A percentile compares a stretch with the other conserved stretches of the same genome.
phyloP scores from a whole-genome alignment of 176 grass and related monocot genomes.

The Bothriochloa decipiens region DNA sequence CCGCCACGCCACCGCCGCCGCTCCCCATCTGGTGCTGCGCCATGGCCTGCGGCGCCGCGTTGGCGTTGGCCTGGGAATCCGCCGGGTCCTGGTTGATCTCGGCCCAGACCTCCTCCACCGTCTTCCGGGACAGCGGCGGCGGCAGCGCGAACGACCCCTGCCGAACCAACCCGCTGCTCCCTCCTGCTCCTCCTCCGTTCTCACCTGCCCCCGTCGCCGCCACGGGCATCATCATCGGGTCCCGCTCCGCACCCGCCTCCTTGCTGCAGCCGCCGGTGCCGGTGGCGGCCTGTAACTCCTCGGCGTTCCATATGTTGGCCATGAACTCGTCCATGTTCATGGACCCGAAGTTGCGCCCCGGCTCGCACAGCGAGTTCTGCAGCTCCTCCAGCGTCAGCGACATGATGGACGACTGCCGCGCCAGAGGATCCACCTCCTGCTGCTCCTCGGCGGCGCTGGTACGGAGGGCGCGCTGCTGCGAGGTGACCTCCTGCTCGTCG shows the following conservation, averaged over 20 bases:
- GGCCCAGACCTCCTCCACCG: conserved; percentile 94
- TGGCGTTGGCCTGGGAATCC: background rate
- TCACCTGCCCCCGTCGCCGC: background rate
- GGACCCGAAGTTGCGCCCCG: conserved; percentile 80
- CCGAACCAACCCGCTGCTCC: conserved; percentile 43
- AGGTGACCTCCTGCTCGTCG: conserved; percentile 76
- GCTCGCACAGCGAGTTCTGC: conserved; percentile 78
- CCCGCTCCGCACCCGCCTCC: background rate
- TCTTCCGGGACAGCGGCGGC: conserved; percentile 65
- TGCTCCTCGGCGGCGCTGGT: background rate
- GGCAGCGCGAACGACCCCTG: conserved; percentile 77
- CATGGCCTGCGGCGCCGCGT: conserved; percentile 16
- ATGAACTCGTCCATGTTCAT: conserved; percentile 99
- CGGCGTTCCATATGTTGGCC: conserved; percentile 90
- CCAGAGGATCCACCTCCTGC: conserved; percentile 35
- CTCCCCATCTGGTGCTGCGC: conserved; percentile 32
- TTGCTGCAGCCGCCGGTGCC: background rate
- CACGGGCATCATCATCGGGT: background rate
- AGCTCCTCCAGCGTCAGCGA: conserved; percentile 83
- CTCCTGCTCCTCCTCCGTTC: conserved; percentile 11
- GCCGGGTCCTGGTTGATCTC: conserved; percentile 55
- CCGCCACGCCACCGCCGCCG: conserved; percentile 7
- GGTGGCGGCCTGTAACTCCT: conserved; percentile 66
- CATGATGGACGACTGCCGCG: conserved; percentile 68
- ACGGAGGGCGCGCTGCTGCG: conserved; percentile 56